These are phyloP conservation scores for Dactylellina drechsleri DNA, from an alignment of 2,329 filamentous ascomycete species.

Conservation along the genomic window DNA sequence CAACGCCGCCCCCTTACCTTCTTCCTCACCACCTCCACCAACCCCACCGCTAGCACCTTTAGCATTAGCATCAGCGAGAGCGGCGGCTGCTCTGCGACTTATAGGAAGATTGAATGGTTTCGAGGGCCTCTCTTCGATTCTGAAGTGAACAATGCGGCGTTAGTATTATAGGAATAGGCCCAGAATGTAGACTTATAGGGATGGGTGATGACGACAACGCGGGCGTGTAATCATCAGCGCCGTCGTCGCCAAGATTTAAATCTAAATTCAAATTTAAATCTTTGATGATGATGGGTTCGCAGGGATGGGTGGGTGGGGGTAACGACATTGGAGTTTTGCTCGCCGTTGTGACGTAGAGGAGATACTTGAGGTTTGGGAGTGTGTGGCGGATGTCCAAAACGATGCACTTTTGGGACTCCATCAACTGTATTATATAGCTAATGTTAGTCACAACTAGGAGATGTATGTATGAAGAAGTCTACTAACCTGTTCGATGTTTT, in stretches of 20 bases:
- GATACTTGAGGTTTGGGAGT: constrained; percentile 89
- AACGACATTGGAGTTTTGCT: constrained; percentile 65
- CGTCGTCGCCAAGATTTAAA: too few species aligned
- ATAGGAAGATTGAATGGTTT: constrained; percentile 51
- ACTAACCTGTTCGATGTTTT: constrained; percentile 76
- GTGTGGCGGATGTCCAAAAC: constrained; percentile 92
- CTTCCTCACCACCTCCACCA: constrained; percentile 1
- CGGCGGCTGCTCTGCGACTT: constrained; percentile 46
- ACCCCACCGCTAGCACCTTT: constrained; percentile 19
- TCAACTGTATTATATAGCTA: constrained; percentile 62
- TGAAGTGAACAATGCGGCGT: constrained; percentile 50
- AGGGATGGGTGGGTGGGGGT: constrained; percentile 44
- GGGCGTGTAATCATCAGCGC: constrained; percentile 24
- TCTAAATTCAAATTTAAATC: constrained; percentile 16
- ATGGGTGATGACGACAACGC: constrained; percentile 13
- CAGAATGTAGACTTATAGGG: constrained; percentile 17
- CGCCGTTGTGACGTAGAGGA: constrained; percentile 87
- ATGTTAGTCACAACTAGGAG: constrained; percentile 1
- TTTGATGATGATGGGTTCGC: constrained; percentile 37
- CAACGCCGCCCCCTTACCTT: constrained; percentile 10
- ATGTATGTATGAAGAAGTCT: not conserved
- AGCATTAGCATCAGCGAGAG: constrained; percentile 36
- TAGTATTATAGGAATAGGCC: constrained; percentile 48
- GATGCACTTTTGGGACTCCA: constrained; percentile 74
- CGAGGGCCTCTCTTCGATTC: constrained; percentile 54